phyloP scores from a whole-genome alignment of 352 stramenopile genomes.

The Phytophthora tubulina region DNA sequence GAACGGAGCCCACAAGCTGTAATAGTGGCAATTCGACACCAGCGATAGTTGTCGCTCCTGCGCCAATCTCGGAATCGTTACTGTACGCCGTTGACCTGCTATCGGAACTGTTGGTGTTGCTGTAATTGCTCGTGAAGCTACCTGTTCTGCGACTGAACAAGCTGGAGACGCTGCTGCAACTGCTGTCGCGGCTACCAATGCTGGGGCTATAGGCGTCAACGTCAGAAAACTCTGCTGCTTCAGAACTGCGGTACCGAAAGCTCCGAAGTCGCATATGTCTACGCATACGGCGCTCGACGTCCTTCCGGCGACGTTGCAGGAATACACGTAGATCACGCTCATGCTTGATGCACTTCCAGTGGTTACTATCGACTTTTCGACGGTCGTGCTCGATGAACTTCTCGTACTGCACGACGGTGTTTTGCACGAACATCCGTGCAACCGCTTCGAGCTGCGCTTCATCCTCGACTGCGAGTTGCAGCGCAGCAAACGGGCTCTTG shows the following conservation, averaged over 20 bases:
- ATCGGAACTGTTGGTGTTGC: slow-evolving; percentile 43
- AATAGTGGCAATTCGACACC: slow-evolving; percentile 48
- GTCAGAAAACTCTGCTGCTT: slow-evolving; percentile 36
- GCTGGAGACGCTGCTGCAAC: slow-evolving; percentile 39
- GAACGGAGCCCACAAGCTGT: slow-evolving; percentile 56
- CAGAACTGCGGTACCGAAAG: slow-evolving; percentile 34
- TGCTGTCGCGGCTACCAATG: slow-evolving; percentile 37
- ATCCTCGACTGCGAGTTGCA: slow-evolving; percentile 52
- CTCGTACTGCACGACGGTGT: slow-evolving; percentile 63
- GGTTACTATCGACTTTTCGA: slow-evolving; percentile 48
- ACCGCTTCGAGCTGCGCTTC: slow-evolving; percentile 51
- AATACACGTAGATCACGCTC: slow-evolving; percentile 61
- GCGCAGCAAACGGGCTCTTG: slow-evolving; percentile 57
- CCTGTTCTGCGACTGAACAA: slow-evolving; percentile 38
- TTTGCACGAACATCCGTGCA: slow-evolving; percentile 56
- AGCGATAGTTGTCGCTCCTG: slow-evolving; percentile 8
- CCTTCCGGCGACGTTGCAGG: slow-evolving; percentile 48
- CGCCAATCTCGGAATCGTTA: slow-evolving; percentile 30
- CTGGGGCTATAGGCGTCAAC: slow-evolving; percentile 25
- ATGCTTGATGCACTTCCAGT: slow-evolving; percentile 66
- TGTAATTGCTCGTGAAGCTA: slow-evolving; percentile 42
- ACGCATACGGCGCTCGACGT: slow-evolving; percentile 44
- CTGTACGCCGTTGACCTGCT: slow-evolving; percentile 26
- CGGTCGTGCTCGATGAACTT: slow-evolving; percentile 55
- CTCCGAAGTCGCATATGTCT: slow-evolving; percentile 37